phyloP scores from a whole-genome alignment of 2,329 filamentous ascomycete species.

The Plectosphaerella plurivora region DNA sequence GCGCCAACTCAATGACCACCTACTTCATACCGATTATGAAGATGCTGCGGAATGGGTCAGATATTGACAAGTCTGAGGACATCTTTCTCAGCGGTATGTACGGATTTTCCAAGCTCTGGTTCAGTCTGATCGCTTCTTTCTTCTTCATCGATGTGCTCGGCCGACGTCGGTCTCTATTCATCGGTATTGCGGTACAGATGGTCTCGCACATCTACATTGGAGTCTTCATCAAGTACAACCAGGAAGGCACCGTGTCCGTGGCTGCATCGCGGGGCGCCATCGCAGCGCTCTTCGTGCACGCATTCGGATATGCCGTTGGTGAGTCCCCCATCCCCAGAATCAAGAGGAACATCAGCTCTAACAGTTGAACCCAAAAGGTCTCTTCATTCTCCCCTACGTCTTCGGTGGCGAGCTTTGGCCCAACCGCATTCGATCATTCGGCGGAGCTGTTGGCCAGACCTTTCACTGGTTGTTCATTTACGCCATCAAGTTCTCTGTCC shows the following conservation, averaged over 20 bases:
- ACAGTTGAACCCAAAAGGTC: no score
- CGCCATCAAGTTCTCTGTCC: conserved; percentile 26
- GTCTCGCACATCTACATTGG: conserved; percentile 35
- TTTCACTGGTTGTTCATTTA: conserved; percentile 40
- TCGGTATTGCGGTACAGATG: conserved; percentile 30
- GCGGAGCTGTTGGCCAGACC: conserved; percentile 29
- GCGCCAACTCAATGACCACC: conserved; percentile 36
- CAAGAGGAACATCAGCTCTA: no score
- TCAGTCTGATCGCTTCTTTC: conserved; percentile 33
- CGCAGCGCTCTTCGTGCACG: conserved; percentile 38
- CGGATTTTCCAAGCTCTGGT: conserved; percentile 36
- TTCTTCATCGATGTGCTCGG: conserved; percentile 40
- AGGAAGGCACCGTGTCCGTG: conserved; percentile 15
- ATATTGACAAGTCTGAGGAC: conserved; percentile 19
- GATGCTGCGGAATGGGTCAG: conserved; percentile 28
- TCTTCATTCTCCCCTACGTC: conserved; percentile 35
- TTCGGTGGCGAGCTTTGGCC: conserved; percentile 40
- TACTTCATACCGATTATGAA: conserved; percentile 38
- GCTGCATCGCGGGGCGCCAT: conserved; percentile 31
- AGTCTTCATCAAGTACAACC: conserved; percentile 29
- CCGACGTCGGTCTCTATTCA: conserved; percentile 29
- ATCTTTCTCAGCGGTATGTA: conserved; percentile 39
- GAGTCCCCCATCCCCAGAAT: conserved; percentile 3
- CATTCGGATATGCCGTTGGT: conserved; percentile 35
- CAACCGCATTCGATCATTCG: conserved; percentile 38